phyloP scores from a whole-genome alignment of 2,329 filamentous ascomycete genomes.

The Nectriaceae sp. region DNA sequence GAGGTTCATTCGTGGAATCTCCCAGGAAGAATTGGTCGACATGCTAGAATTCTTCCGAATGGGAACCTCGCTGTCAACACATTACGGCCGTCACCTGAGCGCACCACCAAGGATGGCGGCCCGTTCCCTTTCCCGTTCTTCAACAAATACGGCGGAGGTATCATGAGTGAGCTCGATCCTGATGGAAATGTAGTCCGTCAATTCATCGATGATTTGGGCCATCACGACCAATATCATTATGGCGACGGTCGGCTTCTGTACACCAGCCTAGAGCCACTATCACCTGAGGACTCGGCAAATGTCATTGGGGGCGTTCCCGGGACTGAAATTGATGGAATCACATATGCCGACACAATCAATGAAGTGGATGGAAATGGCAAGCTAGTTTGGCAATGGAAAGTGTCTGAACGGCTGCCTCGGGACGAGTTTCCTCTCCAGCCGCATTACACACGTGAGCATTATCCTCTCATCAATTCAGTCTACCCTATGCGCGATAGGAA shows the following conservation, averaged over 20 bases:
- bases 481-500: slow-evolving; percentile 29
- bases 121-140: slow-evolving; percentile 32
- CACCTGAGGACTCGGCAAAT: slow-evolving; percentile 25
- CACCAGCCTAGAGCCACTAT: slow-evolving; percentile 29
- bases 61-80: slow-evolving; percentile 34
- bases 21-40: slow-evolving; percentile 28
- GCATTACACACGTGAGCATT: slow-evolving; percentile 34
- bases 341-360: slow-evolving; percentile 32
- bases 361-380: slow-evolving; percentile 28
- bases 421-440: slow-evolving; percentile 30
- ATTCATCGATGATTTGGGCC: slow-evolving; percentile 27
- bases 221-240: slow-evolving; percentile 33
- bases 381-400: slow-evolving; percentile 32
- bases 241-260: slow-evolving; percentile 30
- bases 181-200: slow-evolving; percentile 28
- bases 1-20: slow-evolving; percentile 33
- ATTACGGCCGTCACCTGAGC: slow-evolving; percentile 13
- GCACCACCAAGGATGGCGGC: slow-evolving; percentile 19
- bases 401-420: slow-evolving; percentile 26
- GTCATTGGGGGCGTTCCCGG: slow-evolving; percentile 29
- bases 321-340: slow-evolving; percentile 27
- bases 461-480: slow-evolving; percentile 33
- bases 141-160: slow-evolving; percentile 31
- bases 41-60: slow-evolving; percentile 28
- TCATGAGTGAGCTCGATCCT: slow-evolving; percentile 32